Evolutionary conservation across 2,329 filamentous ascomycete species (phyloP).

Genomic region (Pseudogymnoascus sp.): DNA sequence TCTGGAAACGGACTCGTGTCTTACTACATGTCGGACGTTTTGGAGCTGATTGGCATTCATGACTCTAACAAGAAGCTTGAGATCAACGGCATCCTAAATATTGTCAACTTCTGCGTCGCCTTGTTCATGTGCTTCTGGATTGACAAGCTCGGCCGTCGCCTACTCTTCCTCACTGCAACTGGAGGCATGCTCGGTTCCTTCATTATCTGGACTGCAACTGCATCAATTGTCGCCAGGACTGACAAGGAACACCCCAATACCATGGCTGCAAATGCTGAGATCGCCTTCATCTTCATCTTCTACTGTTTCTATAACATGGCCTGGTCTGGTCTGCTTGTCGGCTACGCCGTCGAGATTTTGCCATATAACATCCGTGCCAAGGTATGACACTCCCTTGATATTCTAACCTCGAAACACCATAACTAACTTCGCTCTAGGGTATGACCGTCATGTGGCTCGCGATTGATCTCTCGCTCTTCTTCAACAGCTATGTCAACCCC

Average conservation of each 20-base stretch:
- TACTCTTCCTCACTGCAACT: slow-evolving; percentile 21
- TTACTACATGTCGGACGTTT: slow-evolving; percentile 32
- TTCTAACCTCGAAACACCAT: not conserved
- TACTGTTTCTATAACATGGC: slow-evolving; percentile 35
- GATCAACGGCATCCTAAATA: slow-evolving; percentile 25
- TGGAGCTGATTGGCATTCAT: slow-evolving; percentile 30
- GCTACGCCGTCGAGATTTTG: slow-evolving; percentile 25
- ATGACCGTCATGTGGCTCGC: slow-evolving; percentile 31
- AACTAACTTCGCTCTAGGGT: slow-evolving; percentile 3
- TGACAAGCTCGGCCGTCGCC: slow-evolving; percentile 26
- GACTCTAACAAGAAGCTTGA: slow-evolving; percentile 26
- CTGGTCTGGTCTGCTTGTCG: slow-evolving; percentile 24
- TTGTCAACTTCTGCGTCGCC: slow-evolving; percentile 22
- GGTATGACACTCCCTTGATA: slow-evolving; percentile 3
- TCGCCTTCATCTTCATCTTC: slow-evolving; percentile 44
- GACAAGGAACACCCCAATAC: slow-evolving; percentile 19
- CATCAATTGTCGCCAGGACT: slow-evolving; percentile 29
- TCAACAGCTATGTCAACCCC: slow-evolving; percentile 32
- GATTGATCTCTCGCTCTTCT: slow-evolving; percentile 34
- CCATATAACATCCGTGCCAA: slow-evolving; percentile 25
- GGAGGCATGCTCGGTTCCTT: slow-evolving; percentile 19
- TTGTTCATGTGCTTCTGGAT: slow-evolving; percentile 24
- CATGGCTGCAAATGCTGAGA: slow-evolving; percentile 21
- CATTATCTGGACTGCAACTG: slow-evolving; percentile 25
- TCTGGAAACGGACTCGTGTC: slow-evolving; percentile 44